Evolutionary conservation across 805 yeast genomes (phyloP).

Genomic region (Lipomyces oligophaga): DNA sequence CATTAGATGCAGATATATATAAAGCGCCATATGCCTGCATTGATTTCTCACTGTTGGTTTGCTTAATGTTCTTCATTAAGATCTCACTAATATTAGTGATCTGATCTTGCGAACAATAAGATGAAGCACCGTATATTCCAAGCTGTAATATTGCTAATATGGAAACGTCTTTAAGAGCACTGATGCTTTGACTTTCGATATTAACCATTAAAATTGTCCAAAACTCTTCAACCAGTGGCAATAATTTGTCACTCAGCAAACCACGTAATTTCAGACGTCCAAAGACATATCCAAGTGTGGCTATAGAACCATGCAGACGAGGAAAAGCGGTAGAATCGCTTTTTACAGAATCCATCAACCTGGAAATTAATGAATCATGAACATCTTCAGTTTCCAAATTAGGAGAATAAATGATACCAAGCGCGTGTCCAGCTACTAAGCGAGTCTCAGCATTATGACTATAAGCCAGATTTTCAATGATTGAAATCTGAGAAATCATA

Average conservation of each 20-base stretch:
- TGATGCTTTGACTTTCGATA: slow-evolving; percentile 5
- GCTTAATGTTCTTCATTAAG: slow-evolving; percentile 38
- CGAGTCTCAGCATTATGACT: slow-evolving; percentile 22
- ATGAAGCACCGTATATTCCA: slow-evolving; percentile 41
- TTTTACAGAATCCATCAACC: neutral
- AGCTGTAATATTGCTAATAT: slow-evolving; percentile 38
- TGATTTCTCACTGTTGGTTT: slow-evolving; percentile 54
- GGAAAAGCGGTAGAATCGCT: neutral
- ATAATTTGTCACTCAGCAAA: slow-evolving; percentile 36
- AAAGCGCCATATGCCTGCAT: slow-evolving; percentile 54
- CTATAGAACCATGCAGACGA: slow-evolving; percentile 24
- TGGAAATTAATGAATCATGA: too few species aligned
- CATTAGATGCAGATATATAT: slow-evolving; percentile 40
- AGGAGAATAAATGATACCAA: slow-evolving; percentile 40
- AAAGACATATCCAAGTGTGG: slow-evolving; percentile 45
- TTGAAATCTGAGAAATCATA: slow-evolving; percentile 20
- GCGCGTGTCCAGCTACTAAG: slow-evolving; percentile 42
- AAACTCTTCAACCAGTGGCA: slow-evolving; percentile 55
- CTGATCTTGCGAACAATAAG: slow-evolving; percentile 19
- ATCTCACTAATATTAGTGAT: slow-evolving; percentile 11
- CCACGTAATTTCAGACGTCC: slow-evolving; percentile 46
- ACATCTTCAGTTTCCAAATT: too few species aligned
- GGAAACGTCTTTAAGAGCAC: slow-evolving; percentile 12
- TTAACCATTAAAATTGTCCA: slow-evolving; percentile 35
- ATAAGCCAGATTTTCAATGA: slow-evolving; percentile 9